Percentiles rank a stretch among this genome's conserved stretches.
phyloP scores from a whole-genome alignment of 805 yeast genomes.

The Isabelozyma pseudorhagii region DNA sequence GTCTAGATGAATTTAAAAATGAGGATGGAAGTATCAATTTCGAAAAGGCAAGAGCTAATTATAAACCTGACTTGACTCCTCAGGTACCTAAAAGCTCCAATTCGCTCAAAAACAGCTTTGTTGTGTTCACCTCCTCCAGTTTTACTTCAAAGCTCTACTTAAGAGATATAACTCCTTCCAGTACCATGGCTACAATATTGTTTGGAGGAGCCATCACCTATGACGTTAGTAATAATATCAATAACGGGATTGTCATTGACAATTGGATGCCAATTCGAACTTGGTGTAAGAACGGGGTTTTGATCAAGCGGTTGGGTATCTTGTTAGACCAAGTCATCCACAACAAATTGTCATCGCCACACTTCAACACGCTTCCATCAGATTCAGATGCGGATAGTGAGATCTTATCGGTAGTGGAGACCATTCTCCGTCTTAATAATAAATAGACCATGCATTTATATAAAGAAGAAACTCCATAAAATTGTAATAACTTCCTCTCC shows the following conservation, averaged over 20 bases:
- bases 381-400: conserved; percentile 12
- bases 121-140: conserved; percentile 59
- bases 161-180: conserved; percentile 76
- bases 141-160: conserved; percentile 67
- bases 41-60: conserved; percentile 24
- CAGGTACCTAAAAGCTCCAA: conserved; percentile 21
- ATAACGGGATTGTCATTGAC: conserved; percentile 84
- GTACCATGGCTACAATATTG: conserved; percentile 66
- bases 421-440: conserved; percentile 2
- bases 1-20: conserved; percentile 21
- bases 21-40: conserved; percentile 43
- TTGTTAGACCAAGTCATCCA: conserved; percentile 68
- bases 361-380: background rate
- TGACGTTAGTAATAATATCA: conserved; percentile 49
- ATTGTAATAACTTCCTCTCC: too few relatives aligned
- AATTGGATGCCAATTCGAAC: conserved; percentile 88
- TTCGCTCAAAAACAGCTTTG: conserved; percentile 49
- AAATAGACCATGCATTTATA: background rate
- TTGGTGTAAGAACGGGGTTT: conserved; percentile 92
- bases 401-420: conserved; percentile 17
- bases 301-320: conserved; percentile 65
- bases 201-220: conserved; percentile 75
- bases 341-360: conserved; percentile 46
- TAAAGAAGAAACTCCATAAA: background rate
- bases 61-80: conserved; percentile 42